Percentiles rank a stretch among this genome's conserved stretches.
phyloP scores from a whole-genome alignment of 352 stramenopile species.

The Phytophthora quininea region DNA sequence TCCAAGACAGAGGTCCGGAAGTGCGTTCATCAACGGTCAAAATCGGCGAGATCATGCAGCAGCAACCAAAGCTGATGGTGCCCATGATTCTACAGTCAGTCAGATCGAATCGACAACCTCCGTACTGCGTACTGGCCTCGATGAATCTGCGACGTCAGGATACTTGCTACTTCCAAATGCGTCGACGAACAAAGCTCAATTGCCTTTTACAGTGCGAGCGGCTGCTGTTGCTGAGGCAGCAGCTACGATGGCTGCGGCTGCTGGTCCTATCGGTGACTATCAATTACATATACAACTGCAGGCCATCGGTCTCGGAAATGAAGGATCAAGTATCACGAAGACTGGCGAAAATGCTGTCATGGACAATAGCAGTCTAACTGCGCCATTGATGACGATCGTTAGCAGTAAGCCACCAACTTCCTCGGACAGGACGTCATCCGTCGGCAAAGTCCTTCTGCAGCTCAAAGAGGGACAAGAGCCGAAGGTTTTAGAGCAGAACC shows the following conservation, averaged over 20 bases:
- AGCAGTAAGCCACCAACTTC: constrained; percentile 25
- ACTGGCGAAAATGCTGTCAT: constrained; percentile 22
- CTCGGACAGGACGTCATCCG: constrained; percentile 11
- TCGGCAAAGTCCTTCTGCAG: constrained; percentile 24
- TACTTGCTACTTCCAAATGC: constrained; percentile 18
- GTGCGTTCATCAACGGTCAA: constrained; percentile 23
- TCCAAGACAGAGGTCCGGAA: constrained; percentile 30
- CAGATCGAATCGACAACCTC: constrained; percentile 24
- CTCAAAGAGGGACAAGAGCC: too few relatives aligned
- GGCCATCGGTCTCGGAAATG: background rate
- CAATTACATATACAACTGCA: constrained; percentile 22
- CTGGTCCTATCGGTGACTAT: constrained; percentile 7
- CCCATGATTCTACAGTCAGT: constrained; percentile 5
- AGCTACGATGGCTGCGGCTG: constrained; percentile 22
- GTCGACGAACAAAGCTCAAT: constrained; percentile 6
- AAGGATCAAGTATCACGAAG: constrained; percentile 18
- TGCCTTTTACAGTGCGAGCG: constrained; percentile 32
- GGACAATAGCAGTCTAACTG: constrained; percentile 36
- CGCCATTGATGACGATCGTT: constrained; percentile 33
- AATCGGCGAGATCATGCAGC: constrained; percentile 21
- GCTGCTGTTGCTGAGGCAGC: constrained; percentile 30
- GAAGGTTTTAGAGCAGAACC: background rate
- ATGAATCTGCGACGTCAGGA: constrained; percentile 18
- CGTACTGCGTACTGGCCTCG: constrained; percentile 10
- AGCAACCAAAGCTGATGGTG: constrained; percentile 19